Evolutionary conservation across 1,284 basidiomycete genomes (phyloP), one percentile per base, ranked within the genome.

Genomic region (Pyrrhoderma lamaoense): DNA sequence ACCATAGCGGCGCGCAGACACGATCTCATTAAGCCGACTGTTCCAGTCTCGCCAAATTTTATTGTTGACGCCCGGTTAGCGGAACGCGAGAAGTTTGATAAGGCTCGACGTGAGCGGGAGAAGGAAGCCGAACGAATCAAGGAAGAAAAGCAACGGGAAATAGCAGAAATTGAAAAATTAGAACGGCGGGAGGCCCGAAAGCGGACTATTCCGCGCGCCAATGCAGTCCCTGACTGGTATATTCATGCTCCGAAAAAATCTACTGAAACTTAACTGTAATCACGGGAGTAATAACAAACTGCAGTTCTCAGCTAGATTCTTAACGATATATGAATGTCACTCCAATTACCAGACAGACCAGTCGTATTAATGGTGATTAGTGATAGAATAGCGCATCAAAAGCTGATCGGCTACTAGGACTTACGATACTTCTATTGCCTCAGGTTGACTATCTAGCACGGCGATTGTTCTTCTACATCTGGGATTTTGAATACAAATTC

Each of bases 141-240:
- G 59, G 74, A 73, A 59, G 71, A 72, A 58, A 60, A 63, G 57
- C 66, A 71, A 56, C 61, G 66, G 50, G 64, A 67, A 59, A 65
- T 67, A 57, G 52, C 52, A 50, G 57, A 48, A 58, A 70, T 77
- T 60, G 80, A 84, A 63, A 75, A 77, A 61, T 66, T 61, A 61
- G 77, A 79, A 68, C 63, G 81, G 51, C 72, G 61, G 63, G 79
- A 77, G 64, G 56, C 80, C 59, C 67, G 85, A 60, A 76, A 70
- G 68, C 73, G 70, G 56, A 73, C 80, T 9, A 68, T 87, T 44
- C 79, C 80, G n/a, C 79, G 71, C 64, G 85, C 84, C 48, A 73
- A 86, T 64, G 76, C 76, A 59, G 72, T 88, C 18, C 85, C 85
- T 8, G 80, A 80, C 57, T 88, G 85, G 85, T 88, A 88, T 60